Evolutionary conservation across 2,329 filamentous ascomycete genomes (phyloP), one percentile per base, ranked within the genome.

Genomic region (Aspergillus fumigatus): DNA sequence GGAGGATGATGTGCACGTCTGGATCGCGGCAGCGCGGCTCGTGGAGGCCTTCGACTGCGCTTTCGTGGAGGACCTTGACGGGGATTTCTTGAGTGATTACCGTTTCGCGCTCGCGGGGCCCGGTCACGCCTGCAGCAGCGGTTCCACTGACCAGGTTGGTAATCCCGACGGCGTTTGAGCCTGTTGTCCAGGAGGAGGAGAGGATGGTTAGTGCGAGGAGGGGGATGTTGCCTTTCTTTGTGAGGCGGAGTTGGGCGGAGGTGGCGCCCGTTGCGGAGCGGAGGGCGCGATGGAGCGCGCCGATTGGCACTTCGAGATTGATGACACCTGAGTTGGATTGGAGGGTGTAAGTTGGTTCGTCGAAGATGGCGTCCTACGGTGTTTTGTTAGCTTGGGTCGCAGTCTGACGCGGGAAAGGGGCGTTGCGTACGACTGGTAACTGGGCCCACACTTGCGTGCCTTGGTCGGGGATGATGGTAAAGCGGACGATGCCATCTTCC

Each of bases 391-490:
- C 23, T 25, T 40, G 32, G 2, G 50, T 51, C 9, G 10, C 35
- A 26, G 19, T 17, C 17, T 14, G 17, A 27, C 19, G 26, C 5
- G 11, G 11, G 19, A 6, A 32, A n/a, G 14, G 26, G 3, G 2
- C 8, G n/a, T 26, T 26, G 67, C 74, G 50, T 70, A 76, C 75
- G 51, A 69, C 64, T 45, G 65, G 60, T 48, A 85, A 87, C 70
- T 81, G 92, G 81, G 92, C 90, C 94, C 94, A 99, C 54, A 97
- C 93, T 80, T 97, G 93, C 8, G 91, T 95, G 58, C 94, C 93
- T 68, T 90, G 88, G 71, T 97, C 92, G 0, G 94, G 92, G 60
- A 97, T 93, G 67, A 97, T 90, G 58, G 94, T 97, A 77, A 99
- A 96, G 65, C 92, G 92, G 55, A 93, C 87, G 54, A 88, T 87